These are phyloP conservation scores for Metroxylon sagu DNA, from an alignment of 176 grass and related monocot genomes.

Conservation along the genomic window DNA sequence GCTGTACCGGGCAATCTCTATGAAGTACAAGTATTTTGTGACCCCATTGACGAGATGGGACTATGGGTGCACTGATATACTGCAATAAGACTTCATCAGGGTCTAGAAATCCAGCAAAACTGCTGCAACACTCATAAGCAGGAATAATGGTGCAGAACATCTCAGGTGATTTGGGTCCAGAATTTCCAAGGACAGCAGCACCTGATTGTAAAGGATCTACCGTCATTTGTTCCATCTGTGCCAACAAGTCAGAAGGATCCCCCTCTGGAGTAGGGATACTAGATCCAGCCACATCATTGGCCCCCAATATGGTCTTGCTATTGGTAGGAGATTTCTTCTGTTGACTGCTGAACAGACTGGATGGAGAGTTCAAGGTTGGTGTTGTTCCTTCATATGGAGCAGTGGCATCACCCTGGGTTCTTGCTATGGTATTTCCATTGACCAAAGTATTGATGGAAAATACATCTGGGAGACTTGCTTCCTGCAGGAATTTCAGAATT, in stretches of 20 bases:
- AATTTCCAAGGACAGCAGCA: not conserved
- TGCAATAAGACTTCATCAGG: constrained; percentile 40
- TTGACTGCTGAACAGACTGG: constrained; percentile 20
- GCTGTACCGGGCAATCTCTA: constrained; percentile 40
- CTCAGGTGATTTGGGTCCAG: not conserved
- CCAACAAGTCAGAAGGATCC: constrained; percentile 38
- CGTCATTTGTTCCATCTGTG: constrained; percentile 54
- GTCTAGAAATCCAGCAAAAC: constrained; percentile 52
- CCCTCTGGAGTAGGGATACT: constrained; percentile 12
- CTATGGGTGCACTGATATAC: constrained; percentile 37
- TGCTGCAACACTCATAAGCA: constrained; percentile 38
- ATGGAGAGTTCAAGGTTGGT: constrained; percentile 17
- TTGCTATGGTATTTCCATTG: constrained; percentile 33
- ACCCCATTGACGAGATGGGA: constrained; percentile 38
- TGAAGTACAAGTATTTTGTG: constrained; percentile 38
- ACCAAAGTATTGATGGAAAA: constrained; percentile 40
- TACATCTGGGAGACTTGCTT: constrained; percentile 71
- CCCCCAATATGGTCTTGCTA: not conserved
- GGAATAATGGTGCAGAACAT: constrained; percentile 13
- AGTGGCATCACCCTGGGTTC: constrained; percentile 28
- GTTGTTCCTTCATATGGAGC: constrained; percentile 23
- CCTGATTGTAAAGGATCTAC: constrained; percentile 23
- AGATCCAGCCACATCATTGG: constrained; percentile 19
- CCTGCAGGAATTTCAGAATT: constrained; percentile 27
- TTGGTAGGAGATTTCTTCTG: no score